Conservation (phyloP, 306 rosid species). For the Casuarina cunninghamiana region DNA sequence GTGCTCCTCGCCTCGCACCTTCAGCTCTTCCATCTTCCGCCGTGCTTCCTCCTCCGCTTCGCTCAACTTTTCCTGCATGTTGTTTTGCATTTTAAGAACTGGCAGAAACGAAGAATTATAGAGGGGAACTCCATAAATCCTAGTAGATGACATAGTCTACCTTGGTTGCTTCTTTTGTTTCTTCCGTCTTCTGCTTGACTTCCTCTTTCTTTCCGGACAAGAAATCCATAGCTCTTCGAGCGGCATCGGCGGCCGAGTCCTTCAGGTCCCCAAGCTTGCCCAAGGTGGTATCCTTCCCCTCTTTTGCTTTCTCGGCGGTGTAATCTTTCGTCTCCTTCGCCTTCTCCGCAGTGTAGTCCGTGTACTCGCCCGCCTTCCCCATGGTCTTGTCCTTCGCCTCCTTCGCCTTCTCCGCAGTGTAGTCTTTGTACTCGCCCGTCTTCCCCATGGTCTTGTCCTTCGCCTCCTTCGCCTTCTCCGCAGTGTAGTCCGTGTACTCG, state of each 20-base stretch:
- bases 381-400: conserved; percentile 30
- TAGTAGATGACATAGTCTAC: conserved; percentile 7
- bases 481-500: conserved; percentile 32
- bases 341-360: conserved; percentile 22
- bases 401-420: conserved; percentile 29
- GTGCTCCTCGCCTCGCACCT: conserved; percentile 24
- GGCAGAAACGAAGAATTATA: too few relatives aligned
- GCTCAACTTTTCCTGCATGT: conserved; percentile 54
- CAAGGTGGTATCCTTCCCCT: conserved; percentile 51
- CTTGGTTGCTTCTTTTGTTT: conserved; percentile 41
- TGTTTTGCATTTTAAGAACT: background rate
- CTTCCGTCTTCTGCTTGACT: conserved; percentile 39
- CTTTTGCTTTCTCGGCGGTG: conserved; percentile 51
- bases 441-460: conserved; percentile 33
- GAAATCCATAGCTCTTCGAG: conserved; percentile 54
- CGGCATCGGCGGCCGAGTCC: conserved; percentile 61
- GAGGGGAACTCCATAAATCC: too few relatives aligned
- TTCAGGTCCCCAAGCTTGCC: conserved; percentile 66
- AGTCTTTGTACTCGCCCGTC: conserved; percentile 32
- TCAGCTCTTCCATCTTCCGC: conserved; percentile 49
- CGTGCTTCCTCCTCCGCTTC: conserved; percentile 46
- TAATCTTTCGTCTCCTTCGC: conserved; percentile 34
- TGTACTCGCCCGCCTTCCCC: conserved; percentile 33
- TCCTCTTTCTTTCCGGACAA: conserved; percentile 67
- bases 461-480: conserved; percentile 32